Evolutionary conservation across 2,329 filamentous ascomycete genomes (phyloP).

Genomic region (Colletotrichum lini): DNA sequence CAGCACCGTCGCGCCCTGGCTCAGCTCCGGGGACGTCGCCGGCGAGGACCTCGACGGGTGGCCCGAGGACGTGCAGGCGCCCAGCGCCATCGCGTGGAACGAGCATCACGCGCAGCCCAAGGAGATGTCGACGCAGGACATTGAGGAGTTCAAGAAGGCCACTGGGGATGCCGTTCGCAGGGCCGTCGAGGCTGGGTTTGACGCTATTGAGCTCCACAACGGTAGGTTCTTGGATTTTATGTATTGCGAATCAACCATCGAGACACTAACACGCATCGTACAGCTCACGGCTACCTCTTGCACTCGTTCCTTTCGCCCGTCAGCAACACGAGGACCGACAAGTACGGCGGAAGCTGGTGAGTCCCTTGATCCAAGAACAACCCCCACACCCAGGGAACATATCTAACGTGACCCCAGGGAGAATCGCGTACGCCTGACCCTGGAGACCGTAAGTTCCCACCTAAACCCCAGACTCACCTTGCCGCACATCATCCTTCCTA

Average conservation of each 20-base stretch:
- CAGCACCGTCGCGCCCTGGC: conserved; percentile 68
- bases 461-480: no score
- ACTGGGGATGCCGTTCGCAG: conserved; percentile 69
- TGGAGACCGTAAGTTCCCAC: conserved; percentile 66
- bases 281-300: conserved; percentile 68
- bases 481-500: neutral
- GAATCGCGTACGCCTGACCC: conserved; percentile 62
- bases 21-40: conserved; percentile 65
- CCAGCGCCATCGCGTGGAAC: conserved; percentile 67
- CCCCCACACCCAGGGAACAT: neutral
- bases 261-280: neutral
- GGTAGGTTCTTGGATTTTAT: neutral
- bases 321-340: conserved; percentile 65
- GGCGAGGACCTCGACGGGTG: conserved; percentile 63
- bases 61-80: conserved; percentile 65
- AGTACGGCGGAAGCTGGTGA: conserved; percentile 58
- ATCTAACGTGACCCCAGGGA: conserved; percentile 36
- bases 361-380: neutral
- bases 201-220: conserved; percentile 66
- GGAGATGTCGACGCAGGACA: conserved; percentile 76
- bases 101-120: conserved; percentile 72
- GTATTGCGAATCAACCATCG: no score
- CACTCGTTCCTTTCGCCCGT: conserved; percentile 65
- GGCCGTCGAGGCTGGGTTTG: conserved; percentile 73
- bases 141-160: conserved; percentile 72